Evolutionary conservation across 805 yeast species (phyloP).

Genomic region (Barnettozyma populi): DNA sequence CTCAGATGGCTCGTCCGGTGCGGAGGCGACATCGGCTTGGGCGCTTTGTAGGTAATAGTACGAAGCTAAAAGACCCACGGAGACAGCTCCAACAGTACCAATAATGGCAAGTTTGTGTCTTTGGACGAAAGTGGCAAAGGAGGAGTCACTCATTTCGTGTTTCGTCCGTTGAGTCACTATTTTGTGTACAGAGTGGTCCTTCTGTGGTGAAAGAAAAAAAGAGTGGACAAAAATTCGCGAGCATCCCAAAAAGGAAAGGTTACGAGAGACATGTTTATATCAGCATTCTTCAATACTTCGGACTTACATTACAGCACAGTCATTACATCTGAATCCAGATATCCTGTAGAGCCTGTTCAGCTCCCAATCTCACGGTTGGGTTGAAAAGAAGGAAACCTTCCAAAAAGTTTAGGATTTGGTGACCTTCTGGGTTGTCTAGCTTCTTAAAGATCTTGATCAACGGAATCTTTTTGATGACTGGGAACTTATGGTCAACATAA

Average conservation of each 20-base stretch:
- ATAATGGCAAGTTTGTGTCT: conserved; percentile 56
- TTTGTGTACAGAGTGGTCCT: not conserved
- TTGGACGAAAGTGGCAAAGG: conserved; percentile 17
- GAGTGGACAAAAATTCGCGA: not conserved
- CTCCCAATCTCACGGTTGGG: conserved; percentile 58
- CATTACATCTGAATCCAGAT: conserved; percentile 53
- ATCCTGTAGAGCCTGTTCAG: conserved; percentile 47
- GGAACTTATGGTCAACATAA: conserved; percentile 96
- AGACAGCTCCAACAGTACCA: conserved; percentile 58
- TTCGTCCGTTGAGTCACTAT: not conserved
- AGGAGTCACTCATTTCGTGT: conserved; percentile 8
- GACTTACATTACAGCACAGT: conserved; percentile 2
- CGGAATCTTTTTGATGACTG: conserved; percentile 77
- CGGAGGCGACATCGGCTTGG: conserved; percentile 19
- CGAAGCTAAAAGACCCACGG: conserved; percentile 56
- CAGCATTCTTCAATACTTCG: not conserved
- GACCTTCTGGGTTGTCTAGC: conserved; percentile 34
- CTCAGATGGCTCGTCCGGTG: conserved; percentile 10
- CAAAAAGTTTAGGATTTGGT: conserved; percentile 47
- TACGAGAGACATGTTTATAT: not conserved
- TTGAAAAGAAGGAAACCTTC: conserved; percentile 58
- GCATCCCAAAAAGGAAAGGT: not conserved
- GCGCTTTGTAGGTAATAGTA: conserved; percentile 42
- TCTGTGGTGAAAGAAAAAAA: not conserved
- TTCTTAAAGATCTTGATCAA: conserved; percentile 59